Conservation (phyloP, 2,329 filamentous ascomycete species). For the Botrytis porri region DNA sequence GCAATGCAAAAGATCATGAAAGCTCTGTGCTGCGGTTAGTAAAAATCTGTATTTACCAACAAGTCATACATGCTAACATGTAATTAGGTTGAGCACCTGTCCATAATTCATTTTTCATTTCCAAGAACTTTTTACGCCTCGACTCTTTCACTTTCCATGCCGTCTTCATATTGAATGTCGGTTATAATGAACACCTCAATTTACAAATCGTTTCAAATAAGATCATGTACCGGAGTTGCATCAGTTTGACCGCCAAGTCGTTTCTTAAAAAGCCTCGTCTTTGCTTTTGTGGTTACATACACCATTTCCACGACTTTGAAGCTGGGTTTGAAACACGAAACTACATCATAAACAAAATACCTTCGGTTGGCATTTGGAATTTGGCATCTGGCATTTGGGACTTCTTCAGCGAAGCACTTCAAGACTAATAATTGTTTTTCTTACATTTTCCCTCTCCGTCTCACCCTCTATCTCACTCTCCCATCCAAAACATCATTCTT, state of each 20-base stretch:
- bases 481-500: slow-evolving; percentile 2
- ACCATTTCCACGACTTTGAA: slow-evolving; percentile 20
- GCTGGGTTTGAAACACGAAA: slow-evolving; percentile 10
- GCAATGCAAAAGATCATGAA: slow-evolving; percentile 93
- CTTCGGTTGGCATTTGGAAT: slow-evolving; percentile 25
- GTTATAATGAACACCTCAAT: slow-evolving; percentile 31
- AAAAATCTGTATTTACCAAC: slow-evolving; percentile 20
- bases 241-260: slow-evolving; percentile 17
- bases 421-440: slow-evolving; percentile 36
- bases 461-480: neutral
- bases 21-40: slow-evolving; percentile 82
- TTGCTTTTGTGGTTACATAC: slow-evolving; percentile 35
- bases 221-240: slow-evolving; percentile 20
- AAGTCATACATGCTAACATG: slow-evolving; percentile 24
- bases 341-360: slow-evolving; percentile 24
- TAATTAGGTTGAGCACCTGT: slow-evolving; percentile 33
- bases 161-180: slow-evolving; percentile 19
- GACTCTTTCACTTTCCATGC: slow-evolving; percentile 17
- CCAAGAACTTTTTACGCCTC: slow-evolving; percentile 9
- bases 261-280: slow-evolving; percentile 30
- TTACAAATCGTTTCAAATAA: slow-evolving; percentile 33
- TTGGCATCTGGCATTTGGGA: slow-evolving; percentile 28
- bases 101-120: slow-evolving; percentile 17
- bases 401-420: slow-evolving; percentile 25
- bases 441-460: slow-evolving; percentile 21